Conservation (phyloP, 352 stramenopile genomes). For the Globisporangium emineosum region DNA sequence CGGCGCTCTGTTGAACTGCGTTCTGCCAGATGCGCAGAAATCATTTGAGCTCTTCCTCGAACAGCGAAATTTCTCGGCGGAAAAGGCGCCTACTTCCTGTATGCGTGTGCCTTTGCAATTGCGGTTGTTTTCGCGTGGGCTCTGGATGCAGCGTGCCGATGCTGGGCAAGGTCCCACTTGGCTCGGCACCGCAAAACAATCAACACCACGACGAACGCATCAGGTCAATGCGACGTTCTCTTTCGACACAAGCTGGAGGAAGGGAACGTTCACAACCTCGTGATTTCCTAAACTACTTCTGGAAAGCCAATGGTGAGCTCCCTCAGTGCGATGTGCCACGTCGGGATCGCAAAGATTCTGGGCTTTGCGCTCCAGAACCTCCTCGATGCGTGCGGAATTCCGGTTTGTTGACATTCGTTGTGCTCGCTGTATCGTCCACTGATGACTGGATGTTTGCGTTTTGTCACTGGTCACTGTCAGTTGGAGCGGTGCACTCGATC, state of each 20-base stretch:
- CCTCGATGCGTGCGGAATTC: constrained; percentile 1
- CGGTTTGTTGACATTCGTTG: background rate
- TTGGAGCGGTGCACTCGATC: background rate
- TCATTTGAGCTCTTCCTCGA: background rate
- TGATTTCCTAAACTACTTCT: background rate
- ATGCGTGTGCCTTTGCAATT: background rate
- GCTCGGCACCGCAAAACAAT: background rate
- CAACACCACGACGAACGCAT: background rate
- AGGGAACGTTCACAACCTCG: background rate
- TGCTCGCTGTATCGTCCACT: background rate
- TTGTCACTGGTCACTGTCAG: background rate
- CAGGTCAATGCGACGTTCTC: background rate
- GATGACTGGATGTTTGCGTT: background rate
- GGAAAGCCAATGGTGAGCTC: background rate
- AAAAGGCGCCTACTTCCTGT: background rate
- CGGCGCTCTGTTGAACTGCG: background rate
- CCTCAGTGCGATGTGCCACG: background rate
- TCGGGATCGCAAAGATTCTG: constrained; percentile 2
- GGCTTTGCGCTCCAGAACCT: constrained; percentile 1
- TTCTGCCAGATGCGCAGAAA: background rate
- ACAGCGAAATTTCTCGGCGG: background rate
- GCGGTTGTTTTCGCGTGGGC: background rate
- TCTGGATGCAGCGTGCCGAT: background rate
- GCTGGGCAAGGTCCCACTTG: background rate
- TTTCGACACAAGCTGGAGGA: constrained; percentile 2